Evolutionary conservation across 2,329 filamentous ascomycete genomes (phyloP).

Genomic region (Aspergillus latus): DNA sequence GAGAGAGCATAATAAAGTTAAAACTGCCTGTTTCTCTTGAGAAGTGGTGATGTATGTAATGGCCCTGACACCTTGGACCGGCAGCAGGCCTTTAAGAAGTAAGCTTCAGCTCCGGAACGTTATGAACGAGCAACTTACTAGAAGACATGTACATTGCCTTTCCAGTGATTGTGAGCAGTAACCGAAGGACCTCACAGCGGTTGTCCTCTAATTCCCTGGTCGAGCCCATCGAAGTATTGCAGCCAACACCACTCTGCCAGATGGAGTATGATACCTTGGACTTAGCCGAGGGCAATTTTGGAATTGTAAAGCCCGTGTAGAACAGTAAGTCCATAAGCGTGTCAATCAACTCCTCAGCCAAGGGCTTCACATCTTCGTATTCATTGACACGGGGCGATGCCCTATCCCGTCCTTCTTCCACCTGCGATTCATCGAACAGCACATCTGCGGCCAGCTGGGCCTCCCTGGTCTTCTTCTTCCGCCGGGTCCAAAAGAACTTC

Average conservation of each 20-base stretch:
- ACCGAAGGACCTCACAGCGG: slow-evolving; percentile 80
- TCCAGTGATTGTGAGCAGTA: slow-evolving; percentile 81
- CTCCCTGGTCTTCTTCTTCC: slow-evolving; percentile 69
- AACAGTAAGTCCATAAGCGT: slow-evolving; percentile 86
- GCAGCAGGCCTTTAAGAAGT: slow-evolving; percentile 57
- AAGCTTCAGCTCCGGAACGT: slow-evolving; percentile 5
- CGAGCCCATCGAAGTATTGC: slow-evolving; percentile 82
- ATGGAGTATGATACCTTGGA: slow-evolving; percentile 88
- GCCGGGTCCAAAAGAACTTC: slow-evolving; percentile 82
- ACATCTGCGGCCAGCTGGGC: slow-evolving; percentile 69
- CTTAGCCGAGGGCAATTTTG: slow-evolving; percentile 67
- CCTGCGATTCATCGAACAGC: slow-evolving; percentile 74
- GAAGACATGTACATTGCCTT: slow-evolving; percentile 92
- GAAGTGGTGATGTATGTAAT: slow-evolving; percentile 88
- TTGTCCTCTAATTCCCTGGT: slow-evolving; percentile 93
- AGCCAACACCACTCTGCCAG: slow-evolving; percentile 97
- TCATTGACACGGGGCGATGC: slow-evolving; percentile 53
- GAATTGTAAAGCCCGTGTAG: slow-evolving; percentile 84
- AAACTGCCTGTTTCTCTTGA: slow-evolving; percentile 84
- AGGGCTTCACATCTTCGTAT: slow-evolving; percentile 78
- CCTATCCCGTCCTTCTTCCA: slow-evolving; percentile 53
- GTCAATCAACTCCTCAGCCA: slow-evolving; percentile 91
- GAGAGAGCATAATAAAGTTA: slow-evolving; percentile 87
- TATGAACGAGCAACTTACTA: slow-evolving; percentile 42
- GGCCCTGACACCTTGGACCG: slow-evolving; percentile 76